Evolutionary conservation across 176 grass and related monocot genomes (phyloP).

Genomic region (Avena atlantica): DNA sequence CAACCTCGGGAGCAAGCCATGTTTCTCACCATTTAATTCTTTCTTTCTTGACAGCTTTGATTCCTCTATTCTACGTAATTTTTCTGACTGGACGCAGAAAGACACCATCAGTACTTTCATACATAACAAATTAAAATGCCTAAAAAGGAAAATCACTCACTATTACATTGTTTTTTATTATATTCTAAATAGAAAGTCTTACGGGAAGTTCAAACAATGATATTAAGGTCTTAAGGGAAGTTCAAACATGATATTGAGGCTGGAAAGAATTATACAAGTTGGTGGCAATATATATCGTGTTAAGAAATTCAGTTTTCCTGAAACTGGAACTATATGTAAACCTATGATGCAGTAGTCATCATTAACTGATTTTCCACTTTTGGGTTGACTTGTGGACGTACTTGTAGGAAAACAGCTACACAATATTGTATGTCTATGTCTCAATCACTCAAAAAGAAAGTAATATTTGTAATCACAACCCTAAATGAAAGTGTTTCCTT

Average conservation of each 20-base stretch:
- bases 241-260: neutral
- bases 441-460: neutral
- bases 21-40: slow-evolving; percentile 43
- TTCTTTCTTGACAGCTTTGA: slow-evolving; percentile 52
- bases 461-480: neutral
- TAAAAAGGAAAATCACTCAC: neutral
- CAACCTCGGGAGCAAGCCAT: slow-evolving; percentile 61
- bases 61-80: slow-evolving; percentile 55
- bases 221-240: neutral
- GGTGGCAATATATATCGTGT: slow-evolving; percentile 2
- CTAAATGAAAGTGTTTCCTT: neutral
- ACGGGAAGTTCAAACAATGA: neutral
- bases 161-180: neutral
- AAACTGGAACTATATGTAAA: slow-evolving; percentile 8
- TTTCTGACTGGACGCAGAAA: slow-evolving; percentile 57
- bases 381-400: neutral
- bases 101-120: neutral
- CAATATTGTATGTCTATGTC: neutral
- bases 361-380: neutral
- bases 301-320: neutral
- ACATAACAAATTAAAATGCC: slow-evolving; percentile 12
- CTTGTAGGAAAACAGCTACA: slow-evolving; percentile 17
- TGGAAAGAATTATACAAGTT: neutral
- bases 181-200: slow-evolving; percentile 16
- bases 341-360: neutral